Evolutionary conservation across 768 basidiomycete genomes (phyloP), one percentile per base, ranked within the genome.

Genomic region (Boletus vinaceobasis): DNA sequence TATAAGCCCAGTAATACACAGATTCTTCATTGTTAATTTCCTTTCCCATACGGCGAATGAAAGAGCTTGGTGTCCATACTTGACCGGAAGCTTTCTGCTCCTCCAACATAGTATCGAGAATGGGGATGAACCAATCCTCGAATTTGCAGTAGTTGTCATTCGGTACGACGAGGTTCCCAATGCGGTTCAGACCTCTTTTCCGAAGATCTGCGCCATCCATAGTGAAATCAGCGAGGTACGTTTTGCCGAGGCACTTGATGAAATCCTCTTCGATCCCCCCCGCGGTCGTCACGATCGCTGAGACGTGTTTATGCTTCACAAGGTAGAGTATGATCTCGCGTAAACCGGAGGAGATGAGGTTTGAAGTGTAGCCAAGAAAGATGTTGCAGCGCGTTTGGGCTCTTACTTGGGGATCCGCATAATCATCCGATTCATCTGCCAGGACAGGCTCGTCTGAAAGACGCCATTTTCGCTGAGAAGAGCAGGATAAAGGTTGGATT

Each of bases 131-230:
- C 97, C 97, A 99, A 69, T 98, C 96, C 73, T 99, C 97, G 62
- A 98, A 99, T 65, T 90, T 88, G 84, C 97, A 98, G 73, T 99
- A 99, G 68, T 98, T 98, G 64, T 97, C 93, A 67, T 99, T 99
- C 4, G 97, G 97, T 2, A 99, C 85, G 53, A 99, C 75, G 40
- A 99, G 82, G 66, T 99, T 99, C 32, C 97, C 97, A 57, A 98
- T 93, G 35, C 97, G 84, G 65, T 99, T 99, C 81, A 99, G 84
- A n/a, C 97, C 97, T 56, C 83, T 81, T 66, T 78, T 85, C 42
- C 97, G 83, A 52, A 99, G 73, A 53, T 86, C 85, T 6, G 93
- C 90, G 14, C 97, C 97, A 58, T 95, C 88, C 52, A 97, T 80
- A 66, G 89, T 83, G 71, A 97, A 99, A 62, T 94, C 92, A 1